These are phyloP conservation scores for Dentipellis sp. DNA, from an alignment of 768 basidiomycete species.

Conservation along the genomic window DNA sequence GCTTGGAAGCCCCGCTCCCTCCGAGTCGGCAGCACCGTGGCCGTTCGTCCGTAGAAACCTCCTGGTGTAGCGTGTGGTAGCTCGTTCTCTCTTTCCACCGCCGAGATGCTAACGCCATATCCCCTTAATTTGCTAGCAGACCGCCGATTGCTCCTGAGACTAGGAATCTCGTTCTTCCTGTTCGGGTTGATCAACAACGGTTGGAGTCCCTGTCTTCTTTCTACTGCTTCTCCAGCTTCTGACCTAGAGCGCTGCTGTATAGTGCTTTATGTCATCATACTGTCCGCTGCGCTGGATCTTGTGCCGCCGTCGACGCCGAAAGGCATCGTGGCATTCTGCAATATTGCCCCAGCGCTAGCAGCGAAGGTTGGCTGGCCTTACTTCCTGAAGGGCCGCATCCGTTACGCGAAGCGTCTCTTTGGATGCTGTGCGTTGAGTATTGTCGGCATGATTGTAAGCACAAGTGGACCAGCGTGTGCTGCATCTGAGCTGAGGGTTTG, in stretches of 20 bases:
- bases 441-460: constrained; percentile 77
- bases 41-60: too few species aligned
- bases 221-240: neutral
- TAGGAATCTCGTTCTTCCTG: constrained; percentile 69
- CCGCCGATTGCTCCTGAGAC: constrained; percentile 22
- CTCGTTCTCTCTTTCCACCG: too few species aligned
- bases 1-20: neutral
- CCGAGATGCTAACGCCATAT: neutral
- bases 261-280: constrained; percentile 95
- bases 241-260: neutral
- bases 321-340: constrained; percentile 91
- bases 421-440: constrained; percentile 73
- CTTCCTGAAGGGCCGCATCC: constrained; percentile 74
- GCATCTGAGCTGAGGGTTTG: neutral
- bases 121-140: neutral
- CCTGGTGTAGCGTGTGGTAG: neutral
- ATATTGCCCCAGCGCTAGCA: constrained; percentile 79
- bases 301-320: constrained; percentile 89
- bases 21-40: too few species aligned
- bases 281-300: constrained; percentile 91
- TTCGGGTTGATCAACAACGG: constrained; percentile 94
- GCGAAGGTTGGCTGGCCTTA: constrained; percentile 95
- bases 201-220: constrained; percentile 19
- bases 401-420: constrained; percentile 64
- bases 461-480: too few species aligned